Base-by-base conservation (phyloP, 352 stramenopile genomes). In the Globisporangium solare region DNA sequence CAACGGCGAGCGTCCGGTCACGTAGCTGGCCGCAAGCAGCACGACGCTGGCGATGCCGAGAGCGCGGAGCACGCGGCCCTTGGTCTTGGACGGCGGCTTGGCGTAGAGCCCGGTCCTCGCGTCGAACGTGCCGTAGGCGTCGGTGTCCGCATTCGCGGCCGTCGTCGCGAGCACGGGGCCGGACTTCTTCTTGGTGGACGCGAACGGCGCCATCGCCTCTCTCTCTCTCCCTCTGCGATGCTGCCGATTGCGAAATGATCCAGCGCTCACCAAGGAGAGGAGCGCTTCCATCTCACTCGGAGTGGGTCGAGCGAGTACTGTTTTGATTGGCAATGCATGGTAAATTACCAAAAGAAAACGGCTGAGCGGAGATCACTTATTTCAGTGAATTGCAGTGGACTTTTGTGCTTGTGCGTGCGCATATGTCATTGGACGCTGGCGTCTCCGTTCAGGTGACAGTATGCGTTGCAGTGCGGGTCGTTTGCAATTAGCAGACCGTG, bases 121-220 rank as follows among this genome's bases (percentile, higher is more conserved):
- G 20, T 20, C 39, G 21, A 57, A 57, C 39, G 51, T 57, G 51
- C 51, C 51, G 39, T 57, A 57, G 51, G 47, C 35, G 14, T 57
- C 51, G 14, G 46, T 39, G 37, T 47, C 39, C 27, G 27, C 27
- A 35, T 35, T 6, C 27, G 27, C 27, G 27, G 27, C 27, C 27
- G 27, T 35, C 14, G 11, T 24, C 6, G 39, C 27, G 51, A 57
- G 21, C 37, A 49, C 37, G 15, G 51, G 37, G 39, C 14, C 10
- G 15, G 13, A 15, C 5, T 20, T 39, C 21, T 57, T 56, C 40
- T 56, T 56, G 31, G 37, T 20, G 22, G 51, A 35, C 8, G 17
- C n/a, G 51, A 49, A 31, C 37, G 51, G 21, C 39, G n/a, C 41
- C 51, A 57, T 57, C 13, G 18, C 27, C 10, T 35, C 27, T 13